A percentile compares a stretch with the other conserved stretches of the same genome.
Conservation (phyloP, 2,329 filamentous ascomycete species). For the Stromatinia cepivora region DNA sequence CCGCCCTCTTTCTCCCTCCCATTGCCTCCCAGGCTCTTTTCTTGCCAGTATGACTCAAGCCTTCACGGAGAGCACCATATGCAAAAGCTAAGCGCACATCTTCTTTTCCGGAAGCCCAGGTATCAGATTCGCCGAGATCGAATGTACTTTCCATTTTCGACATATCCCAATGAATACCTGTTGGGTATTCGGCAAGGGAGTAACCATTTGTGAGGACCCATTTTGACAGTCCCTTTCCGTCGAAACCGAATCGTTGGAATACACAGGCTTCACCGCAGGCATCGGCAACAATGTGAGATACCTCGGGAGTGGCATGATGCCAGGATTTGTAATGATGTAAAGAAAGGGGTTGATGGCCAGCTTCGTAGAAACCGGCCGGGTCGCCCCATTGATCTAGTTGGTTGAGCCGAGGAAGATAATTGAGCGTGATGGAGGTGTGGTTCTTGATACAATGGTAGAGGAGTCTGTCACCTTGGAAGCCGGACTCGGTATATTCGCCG, state of each 20-base stretch:
- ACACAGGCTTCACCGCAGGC: constrained; percentile 41
- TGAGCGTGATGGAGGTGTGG: constrained; percentile 35
- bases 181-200: constrained; percentile 36
- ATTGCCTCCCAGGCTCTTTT: constrained; percentile 56
- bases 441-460: constrained; percentile 39
- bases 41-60: constrained; percentile 49
- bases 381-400: constrained; percentile 41
- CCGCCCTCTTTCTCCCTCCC: constrained; percentile 49
- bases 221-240: constrained; percentile 28
- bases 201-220: constrained; percentile 39
- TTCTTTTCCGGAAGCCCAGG: constrained; percentile 33
- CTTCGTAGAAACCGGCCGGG: constrained; percentile 40
- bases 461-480: constrained; percentile 39
- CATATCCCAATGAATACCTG: constrained; percentile 40
- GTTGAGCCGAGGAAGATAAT: constrained; percentile 35
- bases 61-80: constrained; percentile 51
- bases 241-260: constrained; percentile 40
- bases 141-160: constrained; percentile 39
- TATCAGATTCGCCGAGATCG: constrained; percentile 32
- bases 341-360: constrained; percentile 34
- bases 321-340: constrained; percentile 42
- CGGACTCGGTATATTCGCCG: constrained; percentile 30
- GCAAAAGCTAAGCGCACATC: constrained; percentile 43
- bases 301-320: constrained; percentile 34
- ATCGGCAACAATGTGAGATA: constrained; percentile 36